Evolutionary conservation across 2,329 filamentous ascomycete genomes (phyloP), one percentile per base, ranked within the genome.

Genomic region (Ascochyta clinopodiicola): DNA sequence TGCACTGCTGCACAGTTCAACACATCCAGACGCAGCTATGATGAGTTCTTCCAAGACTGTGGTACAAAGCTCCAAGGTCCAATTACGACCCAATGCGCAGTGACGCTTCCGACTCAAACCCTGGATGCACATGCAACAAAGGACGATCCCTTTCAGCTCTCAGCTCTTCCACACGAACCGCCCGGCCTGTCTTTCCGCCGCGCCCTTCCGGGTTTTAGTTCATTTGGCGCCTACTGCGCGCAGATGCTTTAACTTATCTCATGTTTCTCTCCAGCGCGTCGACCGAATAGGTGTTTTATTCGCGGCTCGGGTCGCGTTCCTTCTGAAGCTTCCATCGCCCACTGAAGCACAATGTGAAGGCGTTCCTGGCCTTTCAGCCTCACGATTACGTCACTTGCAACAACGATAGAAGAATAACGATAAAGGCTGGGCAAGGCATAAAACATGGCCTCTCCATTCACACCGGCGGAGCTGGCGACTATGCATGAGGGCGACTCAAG

Each of bases 401-500:
- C 29, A 35, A 42, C 44, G 19, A 34, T n/a, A 48, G 40, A 27
- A 44, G n/a, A 49, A 48, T 51, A 31, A 43, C 35, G 21, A 29
- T 35, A 17, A 32, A 36, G 42, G 19, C 38, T n/a, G 19, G 10
- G n/a, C 39, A 24, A 27, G 48, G 17, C 42, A 52, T 47, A 52
- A 56, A 37, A 54, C 21, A 64, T 64, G 62, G 51, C 50, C 48
- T 68, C 67, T 44, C 63, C 64, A 8, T 72, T 72, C 44, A 64
- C 68, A 17, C 68, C 68, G 43, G 66, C 63, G 40, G 50, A 72
- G 49, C 44, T 71, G 54, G 69, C 65, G 25, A 57, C 67, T 51
- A 68, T 67, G 44, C 69, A 72, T 51, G 60, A 55, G 38, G 34
- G 66, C 44, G 71, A 71, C 35, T 66, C 67, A 5, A 62, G 71